phyloP scores from a whole-genome alignment of 257 asterid species.

The Ophiorrhiza pumila region DNA sequence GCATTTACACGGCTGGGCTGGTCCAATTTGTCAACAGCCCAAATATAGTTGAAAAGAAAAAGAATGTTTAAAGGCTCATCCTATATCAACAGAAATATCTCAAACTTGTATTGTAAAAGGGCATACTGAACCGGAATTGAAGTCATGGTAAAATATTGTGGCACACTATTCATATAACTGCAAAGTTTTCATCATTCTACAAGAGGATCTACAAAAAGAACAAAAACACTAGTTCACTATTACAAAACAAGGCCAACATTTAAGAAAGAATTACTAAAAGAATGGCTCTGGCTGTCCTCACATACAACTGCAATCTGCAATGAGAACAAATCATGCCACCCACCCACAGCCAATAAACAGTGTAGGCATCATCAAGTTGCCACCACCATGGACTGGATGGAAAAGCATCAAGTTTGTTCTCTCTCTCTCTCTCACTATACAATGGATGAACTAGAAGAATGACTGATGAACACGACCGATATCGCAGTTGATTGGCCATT shows the following conservation, averaged over 20 bases:
- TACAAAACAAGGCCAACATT: background rate
- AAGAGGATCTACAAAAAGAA: background rate
- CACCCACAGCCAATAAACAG: background rate
- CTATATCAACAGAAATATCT: too few species aligned
- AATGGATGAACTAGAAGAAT: background rate
- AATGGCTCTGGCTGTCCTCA: background rate
- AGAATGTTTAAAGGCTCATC: too few species aligned
- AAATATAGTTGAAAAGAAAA: too few species aligned
- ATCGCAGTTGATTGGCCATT: background rate
- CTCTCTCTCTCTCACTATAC: background rate
- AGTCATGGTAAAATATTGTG: background rate
- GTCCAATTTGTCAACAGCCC: too few species aligned
- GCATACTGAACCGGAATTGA: too few species aligned
- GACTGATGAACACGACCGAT: background rate
- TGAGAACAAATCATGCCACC: background rate
- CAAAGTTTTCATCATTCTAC: constrained; percentile 5
- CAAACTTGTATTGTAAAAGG: too few species aligned
- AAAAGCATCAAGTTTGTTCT: background rate
- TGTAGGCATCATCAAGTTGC: background rate
- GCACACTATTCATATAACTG: background rate
- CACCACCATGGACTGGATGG: background rate
- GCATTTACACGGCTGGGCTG: too few species aligned
- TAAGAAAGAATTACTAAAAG: background rate
- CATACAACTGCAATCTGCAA: background rate
- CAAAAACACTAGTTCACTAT: background rate